Evolutionary conservation across 2,329 filamentous ascomycete species (phyloP), one percentile per base, ranked within the genome.

Genomic region (Escovopsis sp.): DNA sequence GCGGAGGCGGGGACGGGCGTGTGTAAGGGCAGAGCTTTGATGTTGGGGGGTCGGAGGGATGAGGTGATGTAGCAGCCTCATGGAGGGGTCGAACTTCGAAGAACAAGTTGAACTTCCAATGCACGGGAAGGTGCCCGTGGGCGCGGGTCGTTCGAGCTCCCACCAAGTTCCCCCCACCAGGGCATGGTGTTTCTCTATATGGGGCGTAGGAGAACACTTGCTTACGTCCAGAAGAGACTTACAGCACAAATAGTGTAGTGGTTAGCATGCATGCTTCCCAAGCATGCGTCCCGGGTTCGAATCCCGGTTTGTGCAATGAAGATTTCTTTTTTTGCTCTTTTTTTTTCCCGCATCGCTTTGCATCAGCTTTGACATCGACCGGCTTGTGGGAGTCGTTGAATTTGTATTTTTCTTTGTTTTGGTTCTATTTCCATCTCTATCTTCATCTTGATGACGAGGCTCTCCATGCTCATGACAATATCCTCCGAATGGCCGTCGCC

Each of bases 231-330:
- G 6, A 20, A 20, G 2, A 20, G 20, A 3, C 20, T 20, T 50
- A 7, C 30, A 46, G 53, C 57, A 52, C 48, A 45, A 48, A 48
- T 61, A 55, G 58, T 61, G 57, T 60, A 61, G 48, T 44, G 58
- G 58, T 55, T 61, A 61, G 58, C 57, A 61, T 61, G 45, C 56
- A 49, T 55, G 57, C 57, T 59, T 61, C 58, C 58, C 57, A 61
- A 56, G 56, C 55, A 52, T 51, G 56, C 46, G 57, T 54, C 48
- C 50, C 49, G 58, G 52, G 58, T 61, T 61, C 58, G 58, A 61
- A 49, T 56, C 58, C 52, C 58, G 50, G 52, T 50, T 51, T 46
- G 50, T 52, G 58, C 54, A 60, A 32, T 3, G 39, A 25, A 5
- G 35, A 42, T 52, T 13, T 32, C 31, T 30, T 9, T 30, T 30